These are phyloP conservation scores for Penicillium glabrum DNA, from an alignment of 2,329 filamentous ascomycete genomes.

Conservation along the genomic window DNA sequence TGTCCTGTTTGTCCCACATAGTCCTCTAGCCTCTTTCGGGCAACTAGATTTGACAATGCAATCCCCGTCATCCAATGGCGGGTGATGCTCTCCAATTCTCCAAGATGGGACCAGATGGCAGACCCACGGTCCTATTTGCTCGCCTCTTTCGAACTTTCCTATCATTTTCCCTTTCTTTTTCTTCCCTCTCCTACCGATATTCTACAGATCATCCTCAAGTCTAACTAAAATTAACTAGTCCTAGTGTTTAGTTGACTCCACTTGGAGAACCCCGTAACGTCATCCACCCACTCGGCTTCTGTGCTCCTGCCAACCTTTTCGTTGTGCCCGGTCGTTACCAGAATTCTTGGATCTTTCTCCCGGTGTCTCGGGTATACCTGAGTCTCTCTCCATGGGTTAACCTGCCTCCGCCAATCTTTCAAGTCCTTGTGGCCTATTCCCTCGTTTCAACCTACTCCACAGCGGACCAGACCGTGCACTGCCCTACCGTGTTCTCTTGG, in stretches of 20 bases:
- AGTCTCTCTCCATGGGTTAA: slow-evolving; percentile 15
- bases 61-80: neutral
- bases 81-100: neutral
- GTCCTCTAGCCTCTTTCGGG: neutral
- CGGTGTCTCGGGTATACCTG: neutral
- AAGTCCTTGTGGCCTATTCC: neutral
- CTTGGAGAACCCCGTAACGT: slow-evolving; percentile 8
- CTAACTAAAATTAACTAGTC: neutral
- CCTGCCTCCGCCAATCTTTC: neutral
- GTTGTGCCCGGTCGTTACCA: neutral
- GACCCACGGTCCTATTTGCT: neutral
- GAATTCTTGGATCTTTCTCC: neutral
- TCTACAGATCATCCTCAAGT: neutral
- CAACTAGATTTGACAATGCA: neutral
- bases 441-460: slow-evolving; percentile 9
- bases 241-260: neutral
- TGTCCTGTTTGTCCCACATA: neutral
- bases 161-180: neutral
- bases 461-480: slow-evolving; percentile 9
- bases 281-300: slow-evolving; percentile 14
- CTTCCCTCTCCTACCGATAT: neutral
- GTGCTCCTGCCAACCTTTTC: slow-evolving; percentile 4
- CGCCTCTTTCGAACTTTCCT: neutral
- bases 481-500: slow-evolving; percentile 16
- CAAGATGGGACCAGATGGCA: neutral